Evolutionary conservation across 1,284 basidiomycete genomes (phyloP).

Genomic region (Ceratobasidium sp.): DNA sequence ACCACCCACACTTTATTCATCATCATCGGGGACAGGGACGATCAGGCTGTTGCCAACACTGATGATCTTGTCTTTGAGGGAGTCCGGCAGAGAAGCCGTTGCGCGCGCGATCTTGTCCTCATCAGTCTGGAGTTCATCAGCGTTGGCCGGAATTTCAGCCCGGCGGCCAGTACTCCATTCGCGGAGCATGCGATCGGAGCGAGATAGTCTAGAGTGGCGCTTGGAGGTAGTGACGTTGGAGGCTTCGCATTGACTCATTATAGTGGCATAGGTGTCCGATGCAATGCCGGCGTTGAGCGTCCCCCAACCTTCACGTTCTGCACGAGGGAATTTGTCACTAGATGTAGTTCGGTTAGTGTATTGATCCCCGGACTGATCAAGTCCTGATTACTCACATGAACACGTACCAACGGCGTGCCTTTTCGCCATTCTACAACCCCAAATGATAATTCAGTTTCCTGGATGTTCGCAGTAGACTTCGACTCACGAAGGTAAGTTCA

Average conservation of each 20-base stretch:
- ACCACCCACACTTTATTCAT: not conserved
- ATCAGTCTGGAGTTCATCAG: not conserved
- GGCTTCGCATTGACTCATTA: not conserved
- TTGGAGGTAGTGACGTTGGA: not conserved
- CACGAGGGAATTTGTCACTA: not conserved
- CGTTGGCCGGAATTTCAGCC: not conserved
- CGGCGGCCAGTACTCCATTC: not conserved
- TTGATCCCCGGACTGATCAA: not conserved
- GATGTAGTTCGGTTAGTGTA: not conserved
- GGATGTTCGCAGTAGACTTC: not conserved
- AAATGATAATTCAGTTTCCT: not conserved
- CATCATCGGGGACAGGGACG: not conserved
- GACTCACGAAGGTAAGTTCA: not conserved
- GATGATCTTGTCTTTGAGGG: not conserved
- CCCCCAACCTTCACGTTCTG: not conserved
- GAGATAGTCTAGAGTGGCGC: not conserved
- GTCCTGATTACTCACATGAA: not conserved
- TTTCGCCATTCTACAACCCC: not conserved
- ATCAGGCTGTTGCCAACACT: not conserved
- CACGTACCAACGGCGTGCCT: conserved; percentile 1
- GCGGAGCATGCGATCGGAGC: not conserved
- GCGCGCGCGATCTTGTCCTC: not conserved
- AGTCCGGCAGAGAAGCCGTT: not conserved
- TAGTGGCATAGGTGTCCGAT: not conserved
- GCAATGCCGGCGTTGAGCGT: not conserved